phyloP scores from a whole-genome alignment of 75 land plant genomes.

The Sequoiadendron giganteum region DNA sequence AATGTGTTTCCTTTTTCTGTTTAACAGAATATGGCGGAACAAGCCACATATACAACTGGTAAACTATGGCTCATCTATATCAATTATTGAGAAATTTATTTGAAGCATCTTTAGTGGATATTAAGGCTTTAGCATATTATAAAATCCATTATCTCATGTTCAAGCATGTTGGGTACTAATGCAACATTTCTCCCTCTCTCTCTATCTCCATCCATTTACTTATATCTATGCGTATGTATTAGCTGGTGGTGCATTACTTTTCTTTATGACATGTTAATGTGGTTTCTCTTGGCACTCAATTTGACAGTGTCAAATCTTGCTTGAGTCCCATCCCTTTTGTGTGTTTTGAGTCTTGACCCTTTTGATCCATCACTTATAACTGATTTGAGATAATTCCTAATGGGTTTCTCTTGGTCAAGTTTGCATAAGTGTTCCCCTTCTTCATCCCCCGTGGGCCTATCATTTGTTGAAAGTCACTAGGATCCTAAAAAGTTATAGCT shows the following conservation, averaged over 20 bases:
- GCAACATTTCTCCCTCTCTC: background rate
- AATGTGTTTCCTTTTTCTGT: background rate
- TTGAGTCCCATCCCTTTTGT: too few species aligned
- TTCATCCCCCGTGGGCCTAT: too few species aligned
- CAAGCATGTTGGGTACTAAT: background rate
- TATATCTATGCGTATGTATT: background rate
- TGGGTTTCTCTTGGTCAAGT: too few species aligned
- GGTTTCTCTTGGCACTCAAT: background rate
- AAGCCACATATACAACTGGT: conserved; percentile 79
- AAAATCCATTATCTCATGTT: background rate
- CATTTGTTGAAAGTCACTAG: too few species aligned
- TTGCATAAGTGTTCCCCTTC: too few species aligned
- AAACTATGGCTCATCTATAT: background rate
- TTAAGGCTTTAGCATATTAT: background rate
- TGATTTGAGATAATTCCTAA: too few species aligned
- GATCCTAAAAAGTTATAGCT: too few species aligned
- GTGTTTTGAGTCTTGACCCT: too few species aligned
- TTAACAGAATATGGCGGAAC: conserved; percentile 69
- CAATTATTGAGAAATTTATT: background rate
- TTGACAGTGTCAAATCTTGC: too few species aligned
- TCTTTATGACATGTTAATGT: background rate
- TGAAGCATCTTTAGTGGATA: background rate
- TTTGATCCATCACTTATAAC: too few species aligned
- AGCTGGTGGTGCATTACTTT: background rate
- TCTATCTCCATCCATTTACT: background rate